phyloP scores from a whole-genome alignment of 768 basidiomycete genomes.

The Naganishia randhawae region DNA sequence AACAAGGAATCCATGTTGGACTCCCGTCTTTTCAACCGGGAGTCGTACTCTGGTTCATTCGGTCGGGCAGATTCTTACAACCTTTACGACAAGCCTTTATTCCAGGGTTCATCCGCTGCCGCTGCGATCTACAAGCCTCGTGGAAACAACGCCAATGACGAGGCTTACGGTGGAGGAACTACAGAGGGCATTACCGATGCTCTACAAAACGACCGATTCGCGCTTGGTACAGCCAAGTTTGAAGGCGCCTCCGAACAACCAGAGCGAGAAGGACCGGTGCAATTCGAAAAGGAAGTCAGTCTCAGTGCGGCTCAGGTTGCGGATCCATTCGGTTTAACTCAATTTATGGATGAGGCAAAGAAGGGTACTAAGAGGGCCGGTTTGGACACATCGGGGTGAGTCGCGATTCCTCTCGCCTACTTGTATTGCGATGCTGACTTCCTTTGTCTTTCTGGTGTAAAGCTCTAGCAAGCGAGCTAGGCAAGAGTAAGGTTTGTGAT shows the following conservation, averaged over 20 bases:
- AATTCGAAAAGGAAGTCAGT: slow-evolving; percentile 85
- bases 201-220: slow-evolving; percentile 88
- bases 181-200: slow-evolving; percentile 90
- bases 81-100: slow-evolving; percentile 88
- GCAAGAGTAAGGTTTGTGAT: slow-evolving; percentile 19
- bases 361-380: slow-evolving; percentile 76
- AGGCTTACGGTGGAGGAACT: slow-evolving; percentile 88
- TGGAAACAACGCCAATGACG: slow-evolving; percentile 85
- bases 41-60: slow-evolving; percentile 73
- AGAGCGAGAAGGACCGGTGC: slow-evolving; percentile 84
- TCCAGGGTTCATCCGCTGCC: slow-evolving; percentile 91
- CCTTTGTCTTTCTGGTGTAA: not conserved
- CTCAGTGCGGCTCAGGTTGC: slow-evolving; percentile 51
- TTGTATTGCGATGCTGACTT: slow-evolving; percentile 2
- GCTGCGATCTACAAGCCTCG: slow-evolving; percentile 99
- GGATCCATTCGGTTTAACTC: slow-evolving; percentile 95
- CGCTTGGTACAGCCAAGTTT: slow-evolving; percentile 83
- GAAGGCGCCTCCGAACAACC: slow-evolving; percentile 70
- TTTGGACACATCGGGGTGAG: slow-evolving; percentile 32
- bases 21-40: slow-evolving; percentile 94
- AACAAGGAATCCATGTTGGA: slow-evolving; percentile 98
- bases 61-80: slow-evolving; percentile 91
- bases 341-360: slow-evolving; percentile 96
- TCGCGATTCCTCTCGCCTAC: not conserved
- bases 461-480: slow-evolving; percentile 27